Base-by-base conservation (phyloP, 768 basidiomycete genomes). In the Mycena rosella region DNA sequence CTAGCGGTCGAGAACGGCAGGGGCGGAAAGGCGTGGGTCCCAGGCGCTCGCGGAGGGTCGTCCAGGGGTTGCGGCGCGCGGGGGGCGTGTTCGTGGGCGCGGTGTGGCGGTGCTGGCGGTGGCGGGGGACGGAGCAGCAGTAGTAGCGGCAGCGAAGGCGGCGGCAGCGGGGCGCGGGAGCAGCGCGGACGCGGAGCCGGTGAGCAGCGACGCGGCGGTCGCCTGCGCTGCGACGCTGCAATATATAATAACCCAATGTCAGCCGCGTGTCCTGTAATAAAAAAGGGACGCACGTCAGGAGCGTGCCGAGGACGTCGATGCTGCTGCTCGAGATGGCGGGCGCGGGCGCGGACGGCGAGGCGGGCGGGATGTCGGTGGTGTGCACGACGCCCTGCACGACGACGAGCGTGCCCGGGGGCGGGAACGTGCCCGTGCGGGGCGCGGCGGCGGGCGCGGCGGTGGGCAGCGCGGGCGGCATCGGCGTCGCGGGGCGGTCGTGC, bases 201-300 rank as follows among this genome's bases (percentile, higher is more conserved):
- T 89, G n/a, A 93, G 84, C 30, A 94, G 84, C 4, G 94, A 95
- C 10, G 92, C 93, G 2, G 94, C 94, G 1, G 94, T 95, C n/a
- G 94, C 94, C 13, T 94, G 92, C n/a, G 94, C 93, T 5, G 94
- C 94, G 34, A 95, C 94, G 72, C 94, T 93, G 68, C 75, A 62
- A 40, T 9, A 40, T 9, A 40, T 40, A n/a, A n/a, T n/a, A n/a
- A n/a, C n/a, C n/a, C n/a, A n/a, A n/a, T n/a, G n/a, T n/a, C n/a
- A n/a, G n/a, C n/a, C n/a, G n/a, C n/a, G n/a, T n/a, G n/a, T n/a
- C n/a, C n/a, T n/a, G n/a, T n/a, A n/a, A 56, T 18, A 34, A 40
- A 22, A 26, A 36, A 6, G 29, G 17, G 34, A 79, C 85, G 53
- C 73, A 92, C 93, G 93, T 94, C 34, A 95, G 82, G 18, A 95